These are phyloP conservation scores for Amaranthus tricolor DNA, from an alignment of 179 eudicot species.

Conservation along the genomic window DNA sequence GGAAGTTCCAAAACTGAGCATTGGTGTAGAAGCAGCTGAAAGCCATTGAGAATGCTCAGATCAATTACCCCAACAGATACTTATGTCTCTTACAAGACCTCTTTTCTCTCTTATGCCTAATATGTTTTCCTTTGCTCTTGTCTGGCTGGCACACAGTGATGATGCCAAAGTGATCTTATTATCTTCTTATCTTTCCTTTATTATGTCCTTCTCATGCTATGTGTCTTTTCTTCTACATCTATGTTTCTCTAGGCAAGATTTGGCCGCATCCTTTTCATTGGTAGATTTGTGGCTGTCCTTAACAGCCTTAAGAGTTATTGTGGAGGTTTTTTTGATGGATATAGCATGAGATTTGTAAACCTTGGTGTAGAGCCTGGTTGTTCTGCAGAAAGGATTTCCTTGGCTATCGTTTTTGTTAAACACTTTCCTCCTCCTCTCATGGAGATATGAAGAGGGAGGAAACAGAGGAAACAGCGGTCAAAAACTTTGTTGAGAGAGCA, in stretches of 20 bases:
- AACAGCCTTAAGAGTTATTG: not conserved
- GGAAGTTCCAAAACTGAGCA: not conserved
- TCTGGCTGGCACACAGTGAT: constrained; percentile 1
- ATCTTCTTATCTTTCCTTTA: not conserved
- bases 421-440: not conserved
- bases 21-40: not conserved
- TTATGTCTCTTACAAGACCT: not conserved
- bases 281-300: not conserved
- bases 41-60: not conserved
- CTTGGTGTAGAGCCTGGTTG: not conserved
- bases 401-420: not conserved
- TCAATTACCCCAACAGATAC: not conserved
- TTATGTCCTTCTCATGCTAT: not conserved
- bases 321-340: not conserved
- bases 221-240: not conserved
- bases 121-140: not conserved
- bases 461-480: not conserved
- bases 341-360: not conserved
- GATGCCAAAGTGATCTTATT: not conserved
- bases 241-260: not conserved
- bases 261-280: not conserved
- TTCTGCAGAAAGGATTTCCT: not conserved
- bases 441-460: not conserved
- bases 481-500: not conserved
- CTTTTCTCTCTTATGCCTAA: not conserved